Percentiles rank a stretch among this genome's conserved stretches.
Evolutionary conservation across 1,139 yeast genomes (phyloP).

Genomic region (Pneumocystis murina): DNA sequence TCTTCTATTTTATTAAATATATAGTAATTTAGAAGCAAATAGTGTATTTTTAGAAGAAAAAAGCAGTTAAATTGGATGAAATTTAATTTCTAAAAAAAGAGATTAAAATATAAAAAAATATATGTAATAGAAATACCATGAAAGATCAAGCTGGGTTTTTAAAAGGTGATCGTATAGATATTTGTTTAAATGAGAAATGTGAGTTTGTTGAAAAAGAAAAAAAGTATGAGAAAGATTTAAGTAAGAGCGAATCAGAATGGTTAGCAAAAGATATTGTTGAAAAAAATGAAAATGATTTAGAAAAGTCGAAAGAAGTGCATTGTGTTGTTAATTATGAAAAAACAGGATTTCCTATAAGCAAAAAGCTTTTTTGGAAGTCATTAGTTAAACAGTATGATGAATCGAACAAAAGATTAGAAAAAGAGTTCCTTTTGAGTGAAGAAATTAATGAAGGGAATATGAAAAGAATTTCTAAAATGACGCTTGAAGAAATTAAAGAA

Average conservation of each 20-base stretch:
- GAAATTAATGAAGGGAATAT: conserved; percentile 63
- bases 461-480: conserved; percentile 46
- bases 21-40: no score
- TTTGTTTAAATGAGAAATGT: neutral
- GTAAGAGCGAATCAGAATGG: neutral
- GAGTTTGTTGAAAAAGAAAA: neutral
- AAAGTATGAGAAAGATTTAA: neutral
- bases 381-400: neutral
- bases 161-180: neutral
- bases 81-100: neutral
- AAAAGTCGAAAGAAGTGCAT: neutral
- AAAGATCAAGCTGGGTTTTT: neutral
- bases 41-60: neutral
- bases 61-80: neutral
- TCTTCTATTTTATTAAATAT: no score
- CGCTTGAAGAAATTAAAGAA: conserved; percentile 45
- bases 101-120: neutral
- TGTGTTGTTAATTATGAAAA: neutral
- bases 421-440: neutral
- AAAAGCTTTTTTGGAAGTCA: neutral
- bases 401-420: neutral
- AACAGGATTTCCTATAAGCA: neutral
- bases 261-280: neutral
- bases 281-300: neutral
- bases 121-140: neutral